Evolutionary conservation across 169 alveolate species (phyloP).

Genomic region (Eimeria sp.): DNA sequence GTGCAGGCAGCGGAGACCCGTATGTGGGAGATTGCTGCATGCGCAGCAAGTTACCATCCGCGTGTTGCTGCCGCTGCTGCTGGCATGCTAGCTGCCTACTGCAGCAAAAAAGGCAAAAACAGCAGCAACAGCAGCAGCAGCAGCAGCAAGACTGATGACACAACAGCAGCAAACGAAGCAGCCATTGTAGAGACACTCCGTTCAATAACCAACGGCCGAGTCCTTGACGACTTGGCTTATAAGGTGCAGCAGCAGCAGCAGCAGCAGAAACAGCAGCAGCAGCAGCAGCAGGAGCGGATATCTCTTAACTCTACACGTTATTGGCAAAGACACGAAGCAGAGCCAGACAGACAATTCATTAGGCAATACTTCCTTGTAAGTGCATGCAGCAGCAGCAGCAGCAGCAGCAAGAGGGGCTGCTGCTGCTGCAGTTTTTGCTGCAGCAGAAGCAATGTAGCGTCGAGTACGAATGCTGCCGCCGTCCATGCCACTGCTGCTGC

Average conservation of each 20-base stretch:
- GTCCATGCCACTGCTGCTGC: neutral
- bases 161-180: neutral
- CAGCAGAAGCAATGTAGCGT: neutral
- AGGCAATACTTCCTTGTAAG: neutral
- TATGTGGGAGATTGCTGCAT: too few relatives aligned
- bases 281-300: neutral
- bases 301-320: conserved; percentile 33
- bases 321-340: neutral
- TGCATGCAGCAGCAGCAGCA: too few relatives aligned
- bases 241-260: conserved; percentile 5
- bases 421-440: conserved; percentile 9
- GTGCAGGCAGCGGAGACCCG: too few relatives aligned
- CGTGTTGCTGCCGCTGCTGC: too few relatives aligned
- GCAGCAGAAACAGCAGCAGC: neutral
- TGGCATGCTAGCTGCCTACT: neutral
- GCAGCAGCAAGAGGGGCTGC: neutral
- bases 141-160: neutral
- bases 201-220: neutral
- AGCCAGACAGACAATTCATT: neutral
- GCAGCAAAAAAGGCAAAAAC: neutral
- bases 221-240: too few relatives aligned
- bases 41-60: too few relatives aligned
- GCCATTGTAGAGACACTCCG: neutral
- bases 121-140: neutral
- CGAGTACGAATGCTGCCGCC: neutral